phyloP scores from a whole-genome alignment of 768 basidiomycete genomes.

The Auriscalpium orientale region DNA sequence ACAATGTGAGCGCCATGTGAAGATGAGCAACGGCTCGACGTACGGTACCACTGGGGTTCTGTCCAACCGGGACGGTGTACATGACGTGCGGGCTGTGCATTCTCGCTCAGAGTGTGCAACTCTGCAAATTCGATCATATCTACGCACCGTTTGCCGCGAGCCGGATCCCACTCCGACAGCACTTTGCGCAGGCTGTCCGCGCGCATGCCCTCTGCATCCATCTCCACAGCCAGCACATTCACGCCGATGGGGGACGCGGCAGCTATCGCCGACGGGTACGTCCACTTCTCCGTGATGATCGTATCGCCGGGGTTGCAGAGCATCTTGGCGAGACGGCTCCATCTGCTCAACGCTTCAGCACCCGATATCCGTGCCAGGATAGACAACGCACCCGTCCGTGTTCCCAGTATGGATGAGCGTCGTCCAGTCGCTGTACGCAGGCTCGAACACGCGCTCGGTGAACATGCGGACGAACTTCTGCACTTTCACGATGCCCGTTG shows the following conservation, averaged over 20 bases:
- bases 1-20: not conserved
- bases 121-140: not conserved
- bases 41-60: conserved; percentile 76
- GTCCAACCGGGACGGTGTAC: conserved; percentile 74
- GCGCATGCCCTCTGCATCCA: conserved; percentile 71
- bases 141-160: conserved; percentile 45
- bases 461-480: conserved; percentile 54
- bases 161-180: conserved; percentile 60
- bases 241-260: conserved; percentile 32
- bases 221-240: conserved; percentile 45
- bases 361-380: not conserved
- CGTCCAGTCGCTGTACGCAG: conserved; percentile 54
- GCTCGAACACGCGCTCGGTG: conserved; percentile 42
- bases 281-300: conserved; percentile 60
- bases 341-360: conserved; percentile 21
- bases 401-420: conserved; percentile 58
- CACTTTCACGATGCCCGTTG: conserved; percentile 49
- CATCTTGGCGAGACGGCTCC: conserved; percentile 50
- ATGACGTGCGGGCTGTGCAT: conserved; percentile 53
- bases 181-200: conserved; percentile 49
- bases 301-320: conserved; percentile 62
- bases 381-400: conserved; percentile 45
- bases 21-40: conserved; percentile 18
- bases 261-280: conserved; percentile 56
- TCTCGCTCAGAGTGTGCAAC: not conserved